Percentiles rank a stretch among this genome's conserved stretches.
Conservation (phyloP, 2,329 filamentous ascomycete genomes). For the Sporothrix brunneoviolacea region DNA sequence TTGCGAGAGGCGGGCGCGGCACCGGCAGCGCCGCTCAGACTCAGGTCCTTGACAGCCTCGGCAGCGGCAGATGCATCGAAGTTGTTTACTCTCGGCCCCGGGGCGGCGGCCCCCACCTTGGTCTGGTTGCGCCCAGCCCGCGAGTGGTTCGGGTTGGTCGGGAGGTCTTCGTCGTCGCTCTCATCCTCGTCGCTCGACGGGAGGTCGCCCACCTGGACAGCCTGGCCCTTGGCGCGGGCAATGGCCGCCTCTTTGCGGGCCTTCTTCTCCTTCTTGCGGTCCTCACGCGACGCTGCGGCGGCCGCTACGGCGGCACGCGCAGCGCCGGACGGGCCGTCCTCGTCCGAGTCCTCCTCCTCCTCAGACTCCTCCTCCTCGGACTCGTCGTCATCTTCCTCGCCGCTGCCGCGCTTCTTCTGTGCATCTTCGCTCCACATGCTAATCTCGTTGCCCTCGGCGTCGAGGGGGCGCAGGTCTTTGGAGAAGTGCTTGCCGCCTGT, state of each 20-base stretch:
- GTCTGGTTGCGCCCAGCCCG: conserved; percentile 61
- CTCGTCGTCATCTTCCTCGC: conserved; percentile 42
- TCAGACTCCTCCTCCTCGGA: conserved; percentile 47
- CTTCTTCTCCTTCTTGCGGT: conserved; percentile 88
- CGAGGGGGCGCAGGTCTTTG: conserved; percentile 78
- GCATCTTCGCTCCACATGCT: conserved; percentile 74
- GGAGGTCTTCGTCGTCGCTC: conserved; percentile 52
- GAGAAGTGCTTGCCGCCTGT: conserved; percentile 93
- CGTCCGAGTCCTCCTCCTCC: conserved; percentile 40
- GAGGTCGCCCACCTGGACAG: conserved; percentile 77
- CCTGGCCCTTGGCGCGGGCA: conserved; percentile 62
- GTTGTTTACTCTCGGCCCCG: conserved; percentile 20
- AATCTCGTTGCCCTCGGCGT: conserved; percentile 80
- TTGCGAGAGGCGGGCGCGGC: conserved; percentile 37
- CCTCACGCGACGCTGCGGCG: conserved; percentile 61
- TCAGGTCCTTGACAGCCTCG: conserved; percentile 49
- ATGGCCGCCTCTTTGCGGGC: conserved; percentile 51
- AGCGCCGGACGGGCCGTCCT: conserved; percentile 44
- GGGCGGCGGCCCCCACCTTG: too few relatives aligned
- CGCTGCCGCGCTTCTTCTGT: conserved; percentile 33
- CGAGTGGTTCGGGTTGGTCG: conserved; percentile 87
- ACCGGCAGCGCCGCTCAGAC: conserved; percentile 27
- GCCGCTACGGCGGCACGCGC: conserved; percentile 35
- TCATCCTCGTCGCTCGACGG: conserved; percentile 63
- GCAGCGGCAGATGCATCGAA: conserved; percentile 42